Base-by-base conservation (phyloP, 73 alveolate species). In the Paramecium sonneborni region DNA sequence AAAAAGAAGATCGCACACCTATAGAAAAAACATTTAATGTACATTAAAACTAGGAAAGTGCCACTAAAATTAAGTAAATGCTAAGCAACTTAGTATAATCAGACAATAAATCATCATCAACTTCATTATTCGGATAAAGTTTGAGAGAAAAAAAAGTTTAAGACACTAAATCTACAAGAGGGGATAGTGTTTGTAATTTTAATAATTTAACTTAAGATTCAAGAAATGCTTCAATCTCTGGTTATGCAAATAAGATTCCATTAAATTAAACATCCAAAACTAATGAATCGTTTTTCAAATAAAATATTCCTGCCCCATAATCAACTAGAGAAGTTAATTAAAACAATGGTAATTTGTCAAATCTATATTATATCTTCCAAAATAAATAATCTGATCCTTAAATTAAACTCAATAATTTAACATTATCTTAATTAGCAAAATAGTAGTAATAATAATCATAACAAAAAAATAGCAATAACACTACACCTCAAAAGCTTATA, bases 381-480 rank as follows among this genome's bases (percentile, higher is more conserved):
- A 62, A 62, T 32, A 62, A 62, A 62, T 32, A 26, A 26, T 62
- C 84, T 10, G 84, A 62, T 11, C 84, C 84, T 11, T 62, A 26
- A 62, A 62, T 62, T 10, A 62, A 62, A 28, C 44, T 41, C 5
- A 46, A 43, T 79, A 34, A 38, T 30, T 32, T 79, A 23, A 79
- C 90, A 3, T 46, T 79, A 43, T 43, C 76, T 23, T 46, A 79
- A 37, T 12, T 79, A 24, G 90, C 90, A 38, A 79, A 44, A 43
- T 18, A 79, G 18, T 52, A 52, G 23, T 18, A 18, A 52, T 52
- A 52, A 24, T 43, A 43, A 30, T 43, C 3, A 62, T 32, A 79
- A 46, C 41, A 79, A 43, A 79, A 44, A 26, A 21, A 62, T 26
- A 62, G 84, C 9, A 62, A 79, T 79, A 79, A 79, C 43, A 44